These are phyloP conservation scores for Phoma sp. DNA, from an alignment of 2,329 filamentous ascomycete genomes.

Conservation along the genomic window DNA sequence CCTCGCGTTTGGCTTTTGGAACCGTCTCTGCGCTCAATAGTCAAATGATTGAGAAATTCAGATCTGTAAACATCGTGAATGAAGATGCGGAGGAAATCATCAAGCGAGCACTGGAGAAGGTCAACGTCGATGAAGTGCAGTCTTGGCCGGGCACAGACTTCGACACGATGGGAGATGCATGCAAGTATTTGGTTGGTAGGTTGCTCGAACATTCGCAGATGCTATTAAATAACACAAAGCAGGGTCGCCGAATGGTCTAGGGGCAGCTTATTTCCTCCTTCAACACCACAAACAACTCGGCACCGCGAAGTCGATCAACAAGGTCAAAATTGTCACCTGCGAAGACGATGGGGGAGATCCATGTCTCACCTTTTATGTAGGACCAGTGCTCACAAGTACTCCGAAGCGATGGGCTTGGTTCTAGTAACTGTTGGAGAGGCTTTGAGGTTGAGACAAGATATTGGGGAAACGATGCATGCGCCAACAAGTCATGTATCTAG, in stretches of 20 bases:
- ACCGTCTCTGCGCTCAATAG: neutral
- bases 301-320: conserved; percentile 3
- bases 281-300: conserved; percentile 19
- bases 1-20: conserved; percentile 17
- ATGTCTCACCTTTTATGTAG: conserved; percentile 7
- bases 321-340: conserved; percentile 6
- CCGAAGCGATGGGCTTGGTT: neutral
- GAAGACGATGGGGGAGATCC: neutral
- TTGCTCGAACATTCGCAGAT: no score
- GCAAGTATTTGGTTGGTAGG: neutral
- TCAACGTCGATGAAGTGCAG: neutral
- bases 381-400: neutral
- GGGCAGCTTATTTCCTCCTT: conserved; percentile 9
- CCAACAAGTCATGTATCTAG: no score
- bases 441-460: no score
- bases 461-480: no score
- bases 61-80: conserved; percentile 6
- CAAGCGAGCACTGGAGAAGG: neutral
- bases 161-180: neutral
- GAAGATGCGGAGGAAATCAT: conserved; percentile 6
- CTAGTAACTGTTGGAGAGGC: no score
- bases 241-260: conserved; percentile 17
- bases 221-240: neutral
- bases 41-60: conserved; percentile 4
- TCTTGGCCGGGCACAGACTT: conserved; percentile 7